These are phyloP conservation scores for Paracoccidioides brasiliensis DNA, from an alignment of 2,329 filamentous ascomycete species.

Conservation along the genomic window DNA sequence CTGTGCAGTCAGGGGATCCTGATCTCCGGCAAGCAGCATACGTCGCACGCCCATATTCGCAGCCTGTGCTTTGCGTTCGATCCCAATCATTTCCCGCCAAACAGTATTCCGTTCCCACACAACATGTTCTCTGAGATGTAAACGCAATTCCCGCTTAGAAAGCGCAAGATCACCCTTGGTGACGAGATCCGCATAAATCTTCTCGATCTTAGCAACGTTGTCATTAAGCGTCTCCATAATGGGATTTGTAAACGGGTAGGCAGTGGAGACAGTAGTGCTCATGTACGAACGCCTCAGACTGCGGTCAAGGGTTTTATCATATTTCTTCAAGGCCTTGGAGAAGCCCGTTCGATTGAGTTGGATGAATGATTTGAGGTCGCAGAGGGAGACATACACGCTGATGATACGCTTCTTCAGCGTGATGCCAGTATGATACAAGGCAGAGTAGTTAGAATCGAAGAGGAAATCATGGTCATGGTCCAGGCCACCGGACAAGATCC, in stretches of 20 bases:
- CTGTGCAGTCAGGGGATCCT: conserved; percentile 52
- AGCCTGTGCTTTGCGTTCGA: conserved; percentile 88
- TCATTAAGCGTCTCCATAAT: conserved; percentile 60
- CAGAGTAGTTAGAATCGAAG: conserved; percentile 57
- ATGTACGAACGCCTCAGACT: conserved; percentile 69
- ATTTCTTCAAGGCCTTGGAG: conserved; percentile 93
- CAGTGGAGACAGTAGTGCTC: conserved; percentile 56
- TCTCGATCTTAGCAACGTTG: conserved; percentile 61
- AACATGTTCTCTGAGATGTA: conserved; percentile 89
- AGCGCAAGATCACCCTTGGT: conserved; percentile 65
- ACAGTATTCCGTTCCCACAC: conserved; percentile 99
- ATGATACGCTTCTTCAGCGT: conserved; percentile 88
- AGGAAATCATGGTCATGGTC: conserved; percentile 48
- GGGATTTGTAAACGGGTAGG: conserved; percentile 65
- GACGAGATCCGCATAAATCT: conserved; percentile 66
- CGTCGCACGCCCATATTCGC: conserved; percentile 71
- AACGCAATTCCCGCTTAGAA: conserved; percentile 72
- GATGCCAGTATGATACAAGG: conserved; percentile 57
- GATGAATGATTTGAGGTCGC: conserved; percentile 88
- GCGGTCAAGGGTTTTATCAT: conserved; percentile 86
- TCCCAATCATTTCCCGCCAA: conserved; percentile 97
- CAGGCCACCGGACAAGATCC: conserved; percentile 49
- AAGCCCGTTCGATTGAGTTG: conserved; percentile 97
- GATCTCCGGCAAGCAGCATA: conserved; percentile 64
- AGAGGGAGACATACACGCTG: conserved; percentile 77